phyloP scores from a whole-genome alignment of 2,329 filamentous ascomycete species.

The Tetracladium maxilliforme region DNA sequence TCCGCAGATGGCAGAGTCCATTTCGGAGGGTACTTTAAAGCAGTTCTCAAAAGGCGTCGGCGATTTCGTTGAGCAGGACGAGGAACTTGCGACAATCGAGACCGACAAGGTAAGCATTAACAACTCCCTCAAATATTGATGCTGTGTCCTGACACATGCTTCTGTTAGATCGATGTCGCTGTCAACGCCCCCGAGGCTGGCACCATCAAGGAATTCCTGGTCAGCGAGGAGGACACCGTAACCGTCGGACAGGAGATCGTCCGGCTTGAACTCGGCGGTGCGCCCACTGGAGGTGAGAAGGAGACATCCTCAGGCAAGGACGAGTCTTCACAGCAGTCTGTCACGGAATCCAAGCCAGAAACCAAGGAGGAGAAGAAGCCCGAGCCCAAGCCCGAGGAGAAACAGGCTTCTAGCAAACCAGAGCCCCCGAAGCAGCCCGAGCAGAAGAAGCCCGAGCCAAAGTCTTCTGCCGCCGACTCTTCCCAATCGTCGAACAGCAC shows the following conservation, averaged over 20 bases:
- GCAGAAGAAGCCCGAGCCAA: conserved; percentile 24
- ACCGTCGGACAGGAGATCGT: conserved; percentile 85
- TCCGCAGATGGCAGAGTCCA: conserved; percentile 96
- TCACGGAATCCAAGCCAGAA: conserved; percentile 30
- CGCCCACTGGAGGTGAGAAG: conserved; percentile 34
- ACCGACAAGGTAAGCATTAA: conserved; percentile 80
- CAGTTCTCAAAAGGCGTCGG: conserved; percentile 88
- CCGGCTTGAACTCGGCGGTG: conserved; percentile 67
- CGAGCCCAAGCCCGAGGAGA: conserved; percentile 24
- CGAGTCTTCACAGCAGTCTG: conserved; percentile 37
- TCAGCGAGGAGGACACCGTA: conserved; percentile 89
- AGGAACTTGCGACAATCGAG: conserved; percentile 97
- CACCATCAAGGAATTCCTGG: conserved; percentile 81
- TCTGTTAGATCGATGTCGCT: conserved; percentile 72
- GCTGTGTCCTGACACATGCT: conserved; percentile 1
- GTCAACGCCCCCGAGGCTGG: conserved; percentile 90
- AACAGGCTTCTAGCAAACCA: conserved; percentile 21
- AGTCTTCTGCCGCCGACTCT: conserved; percentile 7
- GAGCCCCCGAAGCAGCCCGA: conserved; percentile 19
- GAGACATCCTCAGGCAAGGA: conserved; percentile 40
- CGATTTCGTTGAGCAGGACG: conserved; percentile 87
- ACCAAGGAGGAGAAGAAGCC: conserved; percentile 15
- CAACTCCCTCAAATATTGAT: conserved; percentile 2
- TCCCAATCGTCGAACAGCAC: conserved; percentile 12
- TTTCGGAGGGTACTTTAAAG: conserved; percentile 92